Evolutionary conservation across 352 stramenopile species (phyloP).

Genomic region (Pythium biforme): DNA sequence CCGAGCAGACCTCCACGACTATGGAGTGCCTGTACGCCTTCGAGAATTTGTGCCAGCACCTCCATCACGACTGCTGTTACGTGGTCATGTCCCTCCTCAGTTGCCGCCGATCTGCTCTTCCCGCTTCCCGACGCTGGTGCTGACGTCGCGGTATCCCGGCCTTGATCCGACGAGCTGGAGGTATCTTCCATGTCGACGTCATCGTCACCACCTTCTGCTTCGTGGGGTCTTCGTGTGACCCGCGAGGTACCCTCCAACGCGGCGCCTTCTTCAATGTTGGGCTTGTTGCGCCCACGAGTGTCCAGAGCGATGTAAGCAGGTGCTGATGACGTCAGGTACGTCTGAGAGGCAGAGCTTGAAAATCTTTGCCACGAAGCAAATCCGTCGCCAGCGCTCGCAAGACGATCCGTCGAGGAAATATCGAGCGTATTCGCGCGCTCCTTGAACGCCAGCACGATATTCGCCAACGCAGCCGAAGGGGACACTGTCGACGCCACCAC

Average conservation of each 20-base stretch:
- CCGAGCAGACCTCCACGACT: background rate
- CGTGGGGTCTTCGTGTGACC: background rate
- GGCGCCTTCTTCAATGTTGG: background rate
- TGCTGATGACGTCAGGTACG: constrained; percentile 25
- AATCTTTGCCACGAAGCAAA: constrained; percentile 16
- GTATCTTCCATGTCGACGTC: constrained; percentile 20
- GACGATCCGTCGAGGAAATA: constrained; percentile 5
- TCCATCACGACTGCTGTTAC: background rate
- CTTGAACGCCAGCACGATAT: constrained; percentile 14
- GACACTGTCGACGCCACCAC: background rate
- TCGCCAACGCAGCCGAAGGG: background rate
- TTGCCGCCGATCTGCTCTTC: constrained; percentile 1
- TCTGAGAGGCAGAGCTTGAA: background rate
- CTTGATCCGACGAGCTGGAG: background rate
- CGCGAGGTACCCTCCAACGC: background rate
- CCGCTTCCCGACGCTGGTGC: background rate
- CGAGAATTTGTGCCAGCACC: constrained; percentile 8
- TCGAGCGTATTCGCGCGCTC: constrained; percentile 9
- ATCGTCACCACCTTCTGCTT: background rate
- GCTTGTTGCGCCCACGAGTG: constrained; percentile 29
- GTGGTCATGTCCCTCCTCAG: background rate
- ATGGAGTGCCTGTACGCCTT: constrained; percentile 2
- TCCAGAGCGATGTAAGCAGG: constrained; percentile 59
- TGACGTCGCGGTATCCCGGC: background rate
- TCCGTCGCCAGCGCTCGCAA: constrained; percentile 6